Percentiles rank a stretch among this genome's conserved stretches.
Evolutionary conservation across 768 basidiomycete species (phyloP).

Genomic region (Kwoniella heveanensis): DNA sequence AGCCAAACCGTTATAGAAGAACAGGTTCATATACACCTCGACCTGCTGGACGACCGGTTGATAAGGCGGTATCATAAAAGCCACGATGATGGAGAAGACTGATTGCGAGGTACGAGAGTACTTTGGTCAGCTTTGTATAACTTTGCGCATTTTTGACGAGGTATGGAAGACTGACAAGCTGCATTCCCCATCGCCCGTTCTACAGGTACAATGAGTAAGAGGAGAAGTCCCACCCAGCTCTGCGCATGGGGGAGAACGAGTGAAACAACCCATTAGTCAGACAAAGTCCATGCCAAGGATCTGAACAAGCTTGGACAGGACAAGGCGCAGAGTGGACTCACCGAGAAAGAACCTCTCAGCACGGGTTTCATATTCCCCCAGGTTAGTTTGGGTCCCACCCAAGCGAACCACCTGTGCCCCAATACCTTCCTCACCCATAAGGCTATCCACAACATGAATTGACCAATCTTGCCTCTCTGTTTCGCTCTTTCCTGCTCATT

Average conservation of each 20-base stretch:
- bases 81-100: conserved; percentile 48
- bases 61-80: conserved; percentile 49
- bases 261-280: no score
- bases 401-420: conserved; percentile 39
- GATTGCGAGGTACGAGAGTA: neutral
- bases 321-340: conserved; percentile 20
- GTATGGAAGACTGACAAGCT: conserved; percentile 38
- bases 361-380: conserved; percentile 47
- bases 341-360: conserved; percentile 43
- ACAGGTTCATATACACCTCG: conserved; percentile 48
- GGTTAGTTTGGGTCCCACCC: conserved; percentile 44
- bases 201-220: conserved; percentile 41
- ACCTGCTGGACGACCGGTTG: conserved; percentile 48
- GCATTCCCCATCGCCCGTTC: conserved; percentile 46
- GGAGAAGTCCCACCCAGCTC: conserved; percentile 51
- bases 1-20: conserved; percentile 44
- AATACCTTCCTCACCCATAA: conserved; percentile 21
- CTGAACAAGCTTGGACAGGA: no score
- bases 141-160: no score
- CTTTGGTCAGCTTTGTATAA: neutral
- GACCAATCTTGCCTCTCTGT: conserved; percentile 8
- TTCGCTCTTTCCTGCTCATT: neutral
- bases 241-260: no score
- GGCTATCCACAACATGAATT: neutral
- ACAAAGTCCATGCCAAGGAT: no score